A percentile compares a stretch with the other conserved stretches of the same genome.
phyloP scores from a whole-genome alignment of 306 rosid species.

The Medicago arabica region DNA sequence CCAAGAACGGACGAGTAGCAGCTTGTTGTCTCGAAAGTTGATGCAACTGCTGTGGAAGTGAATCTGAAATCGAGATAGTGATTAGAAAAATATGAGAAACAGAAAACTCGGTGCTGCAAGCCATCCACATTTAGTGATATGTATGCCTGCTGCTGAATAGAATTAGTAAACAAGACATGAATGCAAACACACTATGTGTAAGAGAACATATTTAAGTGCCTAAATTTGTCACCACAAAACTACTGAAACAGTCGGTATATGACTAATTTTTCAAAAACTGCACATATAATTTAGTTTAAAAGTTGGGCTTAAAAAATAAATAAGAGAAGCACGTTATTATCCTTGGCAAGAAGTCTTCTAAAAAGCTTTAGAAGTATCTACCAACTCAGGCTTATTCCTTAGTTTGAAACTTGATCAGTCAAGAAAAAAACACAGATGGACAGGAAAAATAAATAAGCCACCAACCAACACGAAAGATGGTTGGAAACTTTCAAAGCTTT shows the following conservation, averaged over 20 bases:
- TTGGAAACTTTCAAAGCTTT: not conserved
- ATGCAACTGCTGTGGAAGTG: slow-evolving; percentile 45
- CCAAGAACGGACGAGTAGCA: slow-evolving; percentile 41
- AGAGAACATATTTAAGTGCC: not conserved
- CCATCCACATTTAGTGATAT: slow-evolving; percentile 7
- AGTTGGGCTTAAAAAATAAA: slow-evolving; percentile 1
- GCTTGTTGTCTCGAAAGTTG: slow-evolving; percentile 50
- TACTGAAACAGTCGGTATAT: not conserved
- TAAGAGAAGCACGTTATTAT: not conserved
- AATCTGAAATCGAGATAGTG: slow-evolving; percentile 53
- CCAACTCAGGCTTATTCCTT: slow-evolving; percentile 18
- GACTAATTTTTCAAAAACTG: slow-evolving; percentile 18
- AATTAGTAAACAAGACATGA: slow-evolving; percentile 20
- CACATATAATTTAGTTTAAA: slow-evolving; percentile 14
- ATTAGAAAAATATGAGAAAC: slow-evolving; percentile 33
- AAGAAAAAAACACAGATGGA: slow-evolving; percentile 2
- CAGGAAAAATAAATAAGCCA: slow-evolving; percentile 21
- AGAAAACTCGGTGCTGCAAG: slow-evolving; percentile 19
- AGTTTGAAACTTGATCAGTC: slow-evolving; percentile 30
- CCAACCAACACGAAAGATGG: not conserved
- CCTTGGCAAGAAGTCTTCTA: not conserved
- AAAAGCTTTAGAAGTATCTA: not conserved
- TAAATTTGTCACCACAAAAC: not conserved
- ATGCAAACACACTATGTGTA: not conserved
- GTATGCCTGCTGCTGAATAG: slow-evolving; percentile 12